phyloP scores from a whole-genome alignment of 1,284 basidiomycete species.

The Pisolithus thermaeus region DNA sequence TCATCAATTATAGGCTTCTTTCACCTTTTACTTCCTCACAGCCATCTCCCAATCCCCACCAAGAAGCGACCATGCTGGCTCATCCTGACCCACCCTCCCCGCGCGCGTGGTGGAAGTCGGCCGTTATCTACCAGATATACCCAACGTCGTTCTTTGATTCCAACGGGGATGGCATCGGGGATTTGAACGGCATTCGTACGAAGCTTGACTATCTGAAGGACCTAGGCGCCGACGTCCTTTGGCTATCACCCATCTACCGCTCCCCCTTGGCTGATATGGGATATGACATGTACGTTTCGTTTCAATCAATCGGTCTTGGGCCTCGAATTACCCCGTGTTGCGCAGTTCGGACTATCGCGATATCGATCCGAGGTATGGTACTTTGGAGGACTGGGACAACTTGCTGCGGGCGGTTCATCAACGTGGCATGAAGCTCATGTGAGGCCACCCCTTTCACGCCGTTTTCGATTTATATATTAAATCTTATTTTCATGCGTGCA shows the following conservation, averaged over 20 bases:
- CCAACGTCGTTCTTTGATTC: conserved; percentile 70
- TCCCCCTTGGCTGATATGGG: conserved; percentile 71
- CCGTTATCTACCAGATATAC: conserved; percentile 71
- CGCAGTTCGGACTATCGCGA: conserved; percentile 62
- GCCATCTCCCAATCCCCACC: not conserved
- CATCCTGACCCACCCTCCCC: conserved; percentile 16
- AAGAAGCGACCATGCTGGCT: not conserved
- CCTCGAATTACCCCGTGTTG: conserved; percentile 4
- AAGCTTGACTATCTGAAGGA: conserved; percentile 69
- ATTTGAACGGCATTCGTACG: conserved; percentile 60
- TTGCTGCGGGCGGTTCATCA: conserved; percentile 55
- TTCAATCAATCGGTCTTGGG: not conserved
- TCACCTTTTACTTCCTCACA: conserved; percentile 10
- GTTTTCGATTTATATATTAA: conserved; percentile 5
- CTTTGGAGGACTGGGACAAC: conserved; percentile 66
- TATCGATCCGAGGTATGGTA: conserved; percentile 71
- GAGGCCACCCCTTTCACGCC: conserved; percentile 21
- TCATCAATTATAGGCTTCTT: conserved; percentile 9
- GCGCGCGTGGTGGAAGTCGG: conserved; percentile 60
- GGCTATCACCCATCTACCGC: conserved; percentile 72
- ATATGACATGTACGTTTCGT: conserved; percentile 51
- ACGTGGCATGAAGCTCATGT: conserved; percentile 69
- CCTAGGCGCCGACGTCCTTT: conserved; percentile 68
- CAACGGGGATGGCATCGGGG: conserved; percentile 72
- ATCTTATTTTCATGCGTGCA: conserved; percentile 1